Conservation (phyloP, 2,329 filamentous ascomycete species). For the Elsinoe fawcettii region DNA sequence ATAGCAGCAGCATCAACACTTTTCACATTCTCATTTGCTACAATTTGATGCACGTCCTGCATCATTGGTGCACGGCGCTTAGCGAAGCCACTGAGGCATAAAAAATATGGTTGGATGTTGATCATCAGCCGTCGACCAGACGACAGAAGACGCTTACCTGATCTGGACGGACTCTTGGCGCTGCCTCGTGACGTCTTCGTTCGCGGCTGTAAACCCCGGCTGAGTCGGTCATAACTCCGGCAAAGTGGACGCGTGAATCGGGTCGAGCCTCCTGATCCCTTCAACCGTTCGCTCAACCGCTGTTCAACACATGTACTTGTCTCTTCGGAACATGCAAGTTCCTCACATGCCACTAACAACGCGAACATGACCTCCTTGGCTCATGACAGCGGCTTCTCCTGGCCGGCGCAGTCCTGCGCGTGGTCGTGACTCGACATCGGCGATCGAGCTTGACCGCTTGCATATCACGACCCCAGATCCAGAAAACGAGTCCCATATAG, state of each 20-base stretch:
- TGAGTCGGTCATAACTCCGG: background rate
- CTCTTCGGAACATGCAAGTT: background rate
- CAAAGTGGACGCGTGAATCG: background rate
- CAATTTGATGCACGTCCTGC: background rate
- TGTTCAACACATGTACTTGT: background rate
- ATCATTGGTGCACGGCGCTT: background rate
- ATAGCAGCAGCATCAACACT: background rate
- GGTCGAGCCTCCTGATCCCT: slow-evolving; percentile 1
- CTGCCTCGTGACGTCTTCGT: background rate
- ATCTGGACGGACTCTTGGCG: background rate
- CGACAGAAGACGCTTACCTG: background rate
- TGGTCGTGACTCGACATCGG: slow-evolving; percentile 12
- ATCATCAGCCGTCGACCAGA: background rate
- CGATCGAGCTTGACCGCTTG: slow-evolving; percentile 14
- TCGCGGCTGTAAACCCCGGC: background rate
- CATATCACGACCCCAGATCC: background rate
- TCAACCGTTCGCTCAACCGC: slow-evolving; percentile 1
- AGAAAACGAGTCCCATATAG: background rate
- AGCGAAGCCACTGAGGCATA: background rate
- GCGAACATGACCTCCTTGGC: slow-evolving; percentile 11
- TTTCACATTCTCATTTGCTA: background rate
- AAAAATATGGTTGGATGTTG: slow-evolving; percentile 11
- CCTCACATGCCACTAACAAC: slow-evolving; percentile 4
- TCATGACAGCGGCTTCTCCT: background rate
- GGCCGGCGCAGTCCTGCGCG: slow-evolving; percentile 4